Evolutionary conservation across 257 asterid species (phyloP).

Genomic region (Primulina tabacum): DNA sequence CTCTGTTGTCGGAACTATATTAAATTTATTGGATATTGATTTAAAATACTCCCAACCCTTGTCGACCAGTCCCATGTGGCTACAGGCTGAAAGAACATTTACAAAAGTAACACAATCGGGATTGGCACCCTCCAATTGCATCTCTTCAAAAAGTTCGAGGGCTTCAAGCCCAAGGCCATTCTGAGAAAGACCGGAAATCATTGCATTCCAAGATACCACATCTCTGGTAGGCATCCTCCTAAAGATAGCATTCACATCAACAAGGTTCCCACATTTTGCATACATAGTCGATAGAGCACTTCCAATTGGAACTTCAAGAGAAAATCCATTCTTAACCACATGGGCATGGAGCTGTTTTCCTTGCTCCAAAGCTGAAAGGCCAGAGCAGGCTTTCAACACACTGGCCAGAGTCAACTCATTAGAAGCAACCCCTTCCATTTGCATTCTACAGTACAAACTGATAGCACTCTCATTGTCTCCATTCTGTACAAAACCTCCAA

Average conservation of each 20-base stretch:
- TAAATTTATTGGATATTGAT: constrained; percentile 50
- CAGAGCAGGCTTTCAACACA: constrained; percentile 73
- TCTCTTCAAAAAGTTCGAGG: constrained; percentile 68
- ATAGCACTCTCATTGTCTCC: constrained; percentile 69
- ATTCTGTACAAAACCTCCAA: constrained; percentile 73
- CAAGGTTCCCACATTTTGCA: constrained; percentile 70
- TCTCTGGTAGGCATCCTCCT: constrained; percentile 71
- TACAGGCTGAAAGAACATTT: constrained; percentile 73
- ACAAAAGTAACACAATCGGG: constrained; percentile 75
- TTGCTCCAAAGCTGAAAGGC: constrained; percentile 76
- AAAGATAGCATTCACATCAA: constrained; percentile 53
- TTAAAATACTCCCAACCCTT: constrained; percentile 60
- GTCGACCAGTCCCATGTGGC: constrained; percentile 85
- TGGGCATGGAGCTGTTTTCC: constrained; percentile 86
- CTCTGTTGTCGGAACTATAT: constrained; percentile 52
- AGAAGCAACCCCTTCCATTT: constrained; percentile 51
- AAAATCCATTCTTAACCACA: constrained; percentile 58
- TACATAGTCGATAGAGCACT: constrained; percentile 89
- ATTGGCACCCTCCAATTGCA: constrained; percentile 48
- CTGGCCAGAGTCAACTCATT: constrained; percentile 82
- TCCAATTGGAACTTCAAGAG: constrained; percentile 75
- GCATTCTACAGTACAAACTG: constrained; percentile 70
- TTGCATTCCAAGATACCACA: constrained; percentile 81
- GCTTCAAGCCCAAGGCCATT: constrained; percentile 73
- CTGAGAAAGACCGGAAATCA: constrained; percentile 88